Evolutionary conservation across 1,139 yeast species (phyloP).

Genomic region (Suhomyces anneliseae): DNA sequence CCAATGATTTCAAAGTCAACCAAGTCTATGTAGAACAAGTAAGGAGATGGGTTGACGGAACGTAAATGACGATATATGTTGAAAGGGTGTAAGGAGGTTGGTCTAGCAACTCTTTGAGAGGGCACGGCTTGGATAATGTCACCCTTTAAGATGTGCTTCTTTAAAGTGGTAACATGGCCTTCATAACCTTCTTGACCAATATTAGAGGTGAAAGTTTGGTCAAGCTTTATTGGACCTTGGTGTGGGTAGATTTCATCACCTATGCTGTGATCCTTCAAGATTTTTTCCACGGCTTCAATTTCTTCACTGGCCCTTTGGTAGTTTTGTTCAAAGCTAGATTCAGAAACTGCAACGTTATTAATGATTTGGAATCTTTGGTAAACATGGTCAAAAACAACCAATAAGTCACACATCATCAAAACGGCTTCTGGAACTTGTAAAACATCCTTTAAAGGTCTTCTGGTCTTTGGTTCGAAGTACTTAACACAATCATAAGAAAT

Average conservation of each 20-base stretch:
- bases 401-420: constrained; percentile 85
- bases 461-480: constrained; percentile 90
- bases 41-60: constrained; percentile 96
- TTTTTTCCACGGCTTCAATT: constrained; percentile 57
- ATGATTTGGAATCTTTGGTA: constrained; percentile 90
- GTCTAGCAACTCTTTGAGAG: constrained; percentile 92
- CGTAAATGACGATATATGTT: constrained; percentile 92
- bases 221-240: constrained; percentile 68
- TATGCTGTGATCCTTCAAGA: constrained; percentile 43
- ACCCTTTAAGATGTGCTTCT: constrained; percentile 81
- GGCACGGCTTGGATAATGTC: constrained; percentile 98
- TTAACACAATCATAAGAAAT: constrained; percentile 94
- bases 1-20: constrained; percentile 93
- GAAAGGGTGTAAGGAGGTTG: constrained; percentile 93
- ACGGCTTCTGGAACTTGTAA: constrained; percentile 87
- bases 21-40: constrained; percentile 88
- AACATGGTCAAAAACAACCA: constrained; percentile 91
- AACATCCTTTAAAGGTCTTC: constrained; percentile 71
- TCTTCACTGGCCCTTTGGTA: constrained; percentile 57
- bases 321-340: constrained; percentile 44
- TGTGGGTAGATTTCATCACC: constrained; percentile 39
- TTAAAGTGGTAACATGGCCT: constrained; percentile 68
- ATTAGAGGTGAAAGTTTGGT: constrained; percentile 76
- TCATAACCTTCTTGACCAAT: constrained; percentile 95
- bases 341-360: constrained; percentile 63